Conservation (phyloP, 2,329 filamentous ascomycete genomes). For the Mariannaea elegans region DNA sequence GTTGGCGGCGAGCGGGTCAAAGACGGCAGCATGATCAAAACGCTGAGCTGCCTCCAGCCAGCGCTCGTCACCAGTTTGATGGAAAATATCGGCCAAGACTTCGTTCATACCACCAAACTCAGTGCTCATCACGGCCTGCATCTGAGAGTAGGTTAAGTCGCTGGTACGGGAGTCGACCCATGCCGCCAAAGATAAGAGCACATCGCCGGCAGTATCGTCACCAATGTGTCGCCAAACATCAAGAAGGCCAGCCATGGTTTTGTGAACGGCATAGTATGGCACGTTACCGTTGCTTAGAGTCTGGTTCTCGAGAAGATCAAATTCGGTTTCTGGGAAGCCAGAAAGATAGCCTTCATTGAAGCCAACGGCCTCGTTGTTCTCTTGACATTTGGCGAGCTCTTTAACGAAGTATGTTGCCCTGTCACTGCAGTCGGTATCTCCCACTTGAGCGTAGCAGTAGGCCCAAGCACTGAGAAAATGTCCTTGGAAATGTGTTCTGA, state of each 20-base stretch:
- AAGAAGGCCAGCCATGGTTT: constrained; percentile 60
- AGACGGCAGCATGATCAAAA: constrained; percentile 59
- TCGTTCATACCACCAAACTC: constrained; percentile 66
- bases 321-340: constrained; percentile 62
- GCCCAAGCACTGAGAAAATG: constrained; percentile 61
- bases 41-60: constrained; percentile 58
- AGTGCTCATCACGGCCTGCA: constrained; percentile 58
- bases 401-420: constrained; percentile 56
- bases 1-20: constrained; percentile 56
- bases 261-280: constrained; percentile 64
- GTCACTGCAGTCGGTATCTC: constrained; percentile 53
- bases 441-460: constrained; percentile 55
- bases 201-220: constrained; percentile 52
- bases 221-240: constrained; percentile 58
- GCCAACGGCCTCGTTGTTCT: constrained; percentile 55
- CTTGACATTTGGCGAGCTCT: constrained; percentile 60
- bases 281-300: constrained; percentile 59
- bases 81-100: constrained; percentile 57
- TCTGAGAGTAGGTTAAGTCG: constrained; percentile 51
- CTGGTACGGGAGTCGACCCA: constrained; percentile 60
- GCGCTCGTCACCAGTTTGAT: constrained; percentile 53
- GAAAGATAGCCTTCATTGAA: constrained; percentile 58
- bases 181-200: constrained; percentile 53
- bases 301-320: constrained; percentile 53
- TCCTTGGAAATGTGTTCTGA: constrained; percentile 60